phyloP scores from a whole-genome alignment of 1,284 basidiomycete genomes.

The Leccinum griseonigrum region DNA sequence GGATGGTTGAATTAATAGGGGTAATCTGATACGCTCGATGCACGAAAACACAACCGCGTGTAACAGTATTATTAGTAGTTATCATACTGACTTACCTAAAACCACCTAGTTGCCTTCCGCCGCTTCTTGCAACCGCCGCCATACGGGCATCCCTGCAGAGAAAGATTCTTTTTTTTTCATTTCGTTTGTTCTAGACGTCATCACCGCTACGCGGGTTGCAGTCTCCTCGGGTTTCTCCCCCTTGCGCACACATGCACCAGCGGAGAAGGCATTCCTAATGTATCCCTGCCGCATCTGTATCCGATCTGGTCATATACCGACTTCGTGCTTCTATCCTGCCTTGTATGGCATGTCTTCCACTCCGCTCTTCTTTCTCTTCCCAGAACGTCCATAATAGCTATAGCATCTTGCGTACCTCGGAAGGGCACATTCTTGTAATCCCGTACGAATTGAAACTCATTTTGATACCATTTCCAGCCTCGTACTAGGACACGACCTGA shows the following conservation, averaged over 20 bases:
- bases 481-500: constrained; percentile 12
- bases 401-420: constrained; percentile 9
- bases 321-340: constrained; percentile 16
- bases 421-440: constrained; percentile 14
- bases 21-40: constrained; percentile 17
- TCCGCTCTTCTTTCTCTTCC: constrained; percentile 5
- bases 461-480: constrained; percentile 14
- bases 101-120: constrained; percentile 28
- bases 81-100: constrained; percentile 34
- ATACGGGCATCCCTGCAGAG: constrained; percentile 19
- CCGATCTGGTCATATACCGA: constrained; percentile 16
- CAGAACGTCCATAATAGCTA: constrained; percentile 8
- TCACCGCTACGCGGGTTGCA: constrained; percentile 23
- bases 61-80: constrained; percentile 36
- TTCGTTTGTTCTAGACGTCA: constrained; percentile 24
- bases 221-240: constrained; percentile 20
- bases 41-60: constrained; percentile 24
- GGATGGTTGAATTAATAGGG: constrained; percentile 21
- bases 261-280: constrained; percentile 26
- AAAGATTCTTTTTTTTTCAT: constrained; percentile 23
- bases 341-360: constrained; percentile 11
- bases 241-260: constrained; percentile 14
- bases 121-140: constrained; percentile 31
- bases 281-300: constrained; percentile 22
- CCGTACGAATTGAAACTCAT: constrained; percentile 20